A percentile compares a stretch with the other conserved stretches of the same genome.
phyloP scores from a whole-genome alignment of 352 stramenopile genomes.

The Globisporangium emineosum region DNA sequence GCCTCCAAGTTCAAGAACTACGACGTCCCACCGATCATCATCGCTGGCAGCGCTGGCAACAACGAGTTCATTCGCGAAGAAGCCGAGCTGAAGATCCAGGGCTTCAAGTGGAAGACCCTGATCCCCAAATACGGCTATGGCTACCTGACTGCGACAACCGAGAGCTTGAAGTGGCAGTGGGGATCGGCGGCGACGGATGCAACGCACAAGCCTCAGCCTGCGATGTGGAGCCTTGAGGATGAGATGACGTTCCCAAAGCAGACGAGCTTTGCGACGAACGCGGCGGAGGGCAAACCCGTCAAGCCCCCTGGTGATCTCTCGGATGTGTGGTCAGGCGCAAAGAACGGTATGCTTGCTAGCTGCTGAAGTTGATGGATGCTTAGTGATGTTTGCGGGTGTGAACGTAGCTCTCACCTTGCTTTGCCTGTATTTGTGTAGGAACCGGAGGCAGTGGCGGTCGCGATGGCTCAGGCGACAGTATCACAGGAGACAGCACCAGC shows the following conservation, averaged over 20 bases:
- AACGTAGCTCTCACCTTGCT: background rate
- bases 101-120: constrained; percentile 53
- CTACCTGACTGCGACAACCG: constrained; percentile 57
- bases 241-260: constrained; percentile 42
- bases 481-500: background rate
- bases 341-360: constrained; percentile 22
- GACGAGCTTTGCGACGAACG: constrained; percentile 20
- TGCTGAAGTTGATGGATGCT: background rate
- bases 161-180: constrained; percentile 59
- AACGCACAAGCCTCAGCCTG: constrained; percentile 35
- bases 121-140: constrained; percentile 78
- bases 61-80: constrained; percentile 69
- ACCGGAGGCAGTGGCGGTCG: constrained; percentile 14
- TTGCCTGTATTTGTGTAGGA: background rate
- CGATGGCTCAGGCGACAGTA: constrained; percentile 5
- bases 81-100: constrained; percentile 44
- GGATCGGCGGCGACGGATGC: constrained; percentile 46
- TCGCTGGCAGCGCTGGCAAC: constrained; percentile 70
- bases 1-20: constrained; percentile 44
- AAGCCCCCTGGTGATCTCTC: constrained; percentile 31
- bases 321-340: constrained; percentile 23
- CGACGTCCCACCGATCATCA: constrained; percentile 64
- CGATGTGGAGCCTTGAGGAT: constrained; percentile 48
- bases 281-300: constrained; percentile 39
- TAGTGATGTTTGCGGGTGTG: background rate